Conservation (phyloP, 176 grass and related monocot species). For the Secale cereale region DNA sequence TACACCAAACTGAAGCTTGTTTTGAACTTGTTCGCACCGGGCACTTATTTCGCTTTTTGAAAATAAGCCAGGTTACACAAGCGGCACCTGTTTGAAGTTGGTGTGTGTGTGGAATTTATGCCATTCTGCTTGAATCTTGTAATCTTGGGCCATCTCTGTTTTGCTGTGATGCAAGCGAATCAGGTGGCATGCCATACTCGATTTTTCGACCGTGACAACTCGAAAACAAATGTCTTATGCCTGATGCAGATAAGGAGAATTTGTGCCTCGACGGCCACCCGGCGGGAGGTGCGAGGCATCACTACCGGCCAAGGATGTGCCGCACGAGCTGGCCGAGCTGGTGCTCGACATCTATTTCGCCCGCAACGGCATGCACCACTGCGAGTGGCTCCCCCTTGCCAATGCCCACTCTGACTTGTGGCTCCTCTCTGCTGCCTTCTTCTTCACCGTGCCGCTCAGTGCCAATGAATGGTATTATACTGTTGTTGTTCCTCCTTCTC, state of each 20-base stretch:
- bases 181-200: too few species aligned
- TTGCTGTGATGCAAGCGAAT: too few species aligned
- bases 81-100: too few species aligned
- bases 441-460: constrained; percentile 53
- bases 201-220: too few species aligned
- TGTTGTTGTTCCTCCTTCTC: not conserved
- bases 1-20: too few species aligned
- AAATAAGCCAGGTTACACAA: too few species aligned
- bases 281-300: constrained; percentile 52
- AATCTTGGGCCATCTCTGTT: too few species aligned
- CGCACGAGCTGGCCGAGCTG: constrained; percentile 66
- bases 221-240: too few species aligned
- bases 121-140: too few species aligned
- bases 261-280: constrained; percentile 59
- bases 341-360: constrained; percentile 74
- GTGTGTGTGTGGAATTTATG: too few species aligned
- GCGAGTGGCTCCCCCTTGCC: constrained; percentile 67
- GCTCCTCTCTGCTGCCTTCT: constrained; percentile 72
- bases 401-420: constrained; percentile 65
- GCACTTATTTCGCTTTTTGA: too few species aligned
- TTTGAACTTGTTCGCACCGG: too few species aligned
- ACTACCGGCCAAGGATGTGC: constrained; percentile 65
- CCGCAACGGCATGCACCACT: constrained; percentile 59
- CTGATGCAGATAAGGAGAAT: constrained; percentile 54
- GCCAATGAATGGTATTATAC: constrained; percentile 48